These are phyloP conservation scores for Kwoniella botswanensis DNA, from an alignment of 768 basidiomycete species.

Conservation along the genomic window DNA sequence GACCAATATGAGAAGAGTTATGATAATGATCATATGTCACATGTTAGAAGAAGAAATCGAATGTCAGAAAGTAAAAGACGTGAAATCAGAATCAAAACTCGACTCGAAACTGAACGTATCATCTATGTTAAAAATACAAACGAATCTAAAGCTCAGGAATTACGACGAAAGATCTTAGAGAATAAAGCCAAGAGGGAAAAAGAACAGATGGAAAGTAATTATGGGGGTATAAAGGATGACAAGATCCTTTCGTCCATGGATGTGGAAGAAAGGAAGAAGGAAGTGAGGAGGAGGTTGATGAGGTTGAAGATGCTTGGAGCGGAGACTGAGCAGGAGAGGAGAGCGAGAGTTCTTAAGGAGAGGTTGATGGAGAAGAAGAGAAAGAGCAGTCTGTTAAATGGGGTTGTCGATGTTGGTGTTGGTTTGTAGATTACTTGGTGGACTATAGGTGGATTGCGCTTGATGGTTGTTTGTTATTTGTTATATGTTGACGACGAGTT, in stretches of 20 bases:
- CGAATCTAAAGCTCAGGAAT: conserved; percentile 40
- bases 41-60: neutral
- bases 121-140: conserved; percentile 13
- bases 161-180: conserved; percentile 34
- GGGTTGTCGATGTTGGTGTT: conserved; percentile 3
- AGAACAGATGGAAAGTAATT: conserved; percentile 22
- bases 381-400: neutral
- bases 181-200: conserved; percentile 31
- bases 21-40: too few relatives aligned
- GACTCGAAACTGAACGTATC: neutral
- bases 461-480: too few relatives aligned
- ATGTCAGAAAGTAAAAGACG: neutral
- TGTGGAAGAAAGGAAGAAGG: conserved; percentile 32
- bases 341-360: conserved; percentile 45
- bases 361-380: conserved; percentile 40
- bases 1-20: too few relatives aligned
- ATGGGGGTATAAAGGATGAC: conserved; percentile 28
- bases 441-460: too few relatives aligned
- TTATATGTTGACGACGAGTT: too few relatives aligned
- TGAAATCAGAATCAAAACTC: neutral
- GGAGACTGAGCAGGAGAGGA: conserved; percentile 46
- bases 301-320: conserved; percentile 48
- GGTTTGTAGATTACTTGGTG: neutral
- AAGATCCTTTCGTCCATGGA: conserved; percentile 35
- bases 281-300: conserved; percentile 48